Evolutionary conservation across 345 rosid species (phyloP).

Genomic region (Camelina sativa): DNA sequence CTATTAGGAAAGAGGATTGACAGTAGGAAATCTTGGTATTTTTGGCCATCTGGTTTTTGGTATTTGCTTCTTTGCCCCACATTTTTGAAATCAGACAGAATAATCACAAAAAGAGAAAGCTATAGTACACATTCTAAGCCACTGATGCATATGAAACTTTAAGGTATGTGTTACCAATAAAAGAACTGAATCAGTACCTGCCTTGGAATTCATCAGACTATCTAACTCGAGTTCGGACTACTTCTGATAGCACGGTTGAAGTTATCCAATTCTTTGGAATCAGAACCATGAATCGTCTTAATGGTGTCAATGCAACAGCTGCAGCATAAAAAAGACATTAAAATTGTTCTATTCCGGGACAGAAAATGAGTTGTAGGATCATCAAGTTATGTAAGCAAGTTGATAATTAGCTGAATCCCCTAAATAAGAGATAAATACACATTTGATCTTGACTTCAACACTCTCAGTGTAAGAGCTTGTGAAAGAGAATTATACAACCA

Average conservation of each 20-base stretch:
- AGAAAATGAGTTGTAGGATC: neutral
- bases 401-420: neutral
- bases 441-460: neutral
- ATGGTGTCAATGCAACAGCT: slow-evolving; percentile 75
- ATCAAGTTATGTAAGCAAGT: neutral
- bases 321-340: slow-evolving; percentile 34
- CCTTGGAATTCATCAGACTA: neutral
- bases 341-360: neutral
- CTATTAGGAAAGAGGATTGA: neutral
- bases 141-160: neutral
- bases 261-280: slow-evolving; percentile 59
- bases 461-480: too few relatives aligned
- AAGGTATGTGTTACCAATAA: slow-evolving; percentile 6
- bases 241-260: slow-evolving; percentile 55
- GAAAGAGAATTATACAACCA: too few relatives aligned
- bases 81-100: slow-evolving; percentile 11
- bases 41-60: slow-evolving; percentile 12
- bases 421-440: slow-evolving; percentile 5
- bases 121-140: neutral
- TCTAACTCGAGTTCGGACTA: slow-evolving; percentile 40
- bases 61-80: neutral
- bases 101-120: neutral
- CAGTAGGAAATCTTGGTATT: slow-evolving; percentile 12
- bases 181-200: slow-evolving; percentile 25
- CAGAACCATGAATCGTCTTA: slow-evolving; percentile 65